phyloP scores from a whole-genome alignment of 805 yeast species.

The Candida oleophila region DNA sequence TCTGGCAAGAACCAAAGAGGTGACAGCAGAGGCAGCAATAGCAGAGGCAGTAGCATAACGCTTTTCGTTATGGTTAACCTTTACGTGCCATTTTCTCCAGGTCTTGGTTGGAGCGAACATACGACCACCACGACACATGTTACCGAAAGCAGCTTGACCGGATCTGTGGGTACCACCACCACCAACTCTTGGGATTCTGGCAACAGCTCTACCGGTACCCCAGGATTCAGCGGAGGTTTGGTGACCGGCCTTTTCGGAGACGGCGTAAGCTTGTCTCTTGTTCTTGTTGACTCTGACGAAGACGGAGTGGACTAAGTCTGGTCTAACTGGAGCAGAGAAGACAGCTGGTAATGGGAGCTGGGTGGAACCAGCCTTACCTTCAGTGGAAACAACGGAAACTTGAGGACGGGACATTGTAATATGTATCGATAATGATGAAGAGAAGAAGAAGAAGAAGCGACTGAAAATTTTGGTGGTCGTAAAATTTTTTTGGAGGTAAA shows the following conservation, averaged over 20 bases:
- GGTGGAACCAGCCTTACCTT: conserved; percentile 83
- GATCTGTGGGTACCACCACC: conserved; percentile 99
- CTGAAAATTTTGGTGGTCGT: conserved; percentile 10
- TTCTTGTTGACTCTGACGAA: conserved; percentile 98
- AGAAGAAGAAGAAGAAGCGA: conserved; percentile 11
- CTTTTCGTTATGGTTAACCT: conserved; percentile 99
- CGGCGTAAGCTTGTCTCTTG: conserved; percentile 99
- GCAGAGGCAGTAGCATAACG: conserved; percentile 99
- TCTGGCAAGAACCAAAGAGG: conserved; percentile 98
- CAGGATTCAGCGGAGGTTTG: conserved; percentile 99
- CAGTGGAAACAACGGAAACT: conserved; percentile 88
- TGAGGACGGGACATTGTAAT: conserved; percentile 77
- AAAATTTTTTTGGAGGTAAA: conserved; percentile 13
- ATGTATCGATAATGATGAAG: conserved; percentile 19
- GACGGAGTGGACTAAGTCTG: conserved; percentile 98
- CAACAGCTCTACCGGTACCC: conserved; percentile 99
- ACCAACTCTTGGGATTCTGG: conserved; percentile 99
- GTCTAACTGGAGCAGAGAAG: conserved; percentile 99
- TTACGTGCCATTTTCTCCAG: conserved; percentile 99
- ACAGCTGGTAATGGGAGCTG: conserved; percentile 96
- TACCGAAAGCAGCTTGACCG: conserved; percentile 99
- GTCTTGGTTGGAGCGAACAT: conserved; percentile 99
- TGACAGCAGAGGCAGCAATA: conserved; percentile 97
- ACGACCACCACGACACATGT: conserved; percentile 99
- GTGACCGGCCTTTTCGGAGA: conserved; percentile 98